Conservation (phyloP, 371 early-diverging fungal species). For the Fennellomyces sp. region DNA sequence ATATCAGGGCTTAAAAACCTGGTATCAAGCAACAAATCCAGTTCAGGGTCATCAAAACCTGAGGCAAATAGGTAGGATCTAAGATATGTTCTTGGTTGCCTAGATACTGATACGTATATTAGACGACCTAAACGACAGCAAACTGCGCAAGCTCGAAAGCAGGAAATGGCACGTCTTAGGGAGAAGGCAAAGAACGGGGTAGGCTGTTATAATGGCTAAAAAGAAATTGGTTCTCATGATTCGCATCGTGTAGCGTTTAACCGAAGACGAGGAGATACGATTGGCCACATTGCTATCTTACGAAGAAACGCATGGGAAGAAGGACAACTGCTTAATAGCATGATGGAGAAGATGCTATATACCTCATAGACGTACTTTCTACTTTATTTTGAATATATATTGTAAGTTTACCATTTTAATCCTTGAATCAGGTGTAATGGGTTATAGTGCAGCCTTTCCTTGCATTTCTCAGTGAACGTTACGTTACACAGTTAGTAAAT, state of each 20-base stretch:
- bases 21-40: neutral
- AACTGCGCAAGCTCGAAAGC: constrained; percentile 20
- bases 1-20: neutral
- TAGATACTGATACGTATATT: too few relatives aligned
- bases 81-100: neutral
- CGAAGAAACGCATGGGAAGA: neutral
- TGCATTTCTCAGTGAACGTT: too few relatives aligned
- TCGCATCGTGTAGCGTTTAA: constrained; percentile 16
- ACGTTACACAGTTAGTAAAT: too few relatives aligned
- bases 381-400: too few relatives aligned
- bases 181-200: constrained; percentile 33
- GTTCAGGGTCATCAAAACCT: neutral
- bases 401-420: too few relatives aligned
- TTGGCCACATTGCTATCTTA: constrained; percentile 31
- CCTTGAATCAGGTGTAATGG: too few relatives aligned
- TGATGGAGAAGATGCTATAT: too few relatives aligned
- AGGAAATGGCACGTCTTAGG: constrained; percentile 31
- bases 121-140: neutral
- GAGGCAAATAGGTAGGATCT: neutral
- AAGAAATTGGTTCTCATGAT: neutral
- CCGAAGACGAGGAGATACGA: constrained; percentile 39
- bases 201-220: neutral
- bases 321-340: neutral
- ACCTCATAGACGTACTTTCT: too few relatives aligned
- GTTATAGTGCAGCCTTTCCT: too few relatives aligned